These are phyloP conservation scores for Luzula sylvatica DNA, from an alignment of 176 grass and related monocot genomes.

Conservation along the genomic window DNA sequence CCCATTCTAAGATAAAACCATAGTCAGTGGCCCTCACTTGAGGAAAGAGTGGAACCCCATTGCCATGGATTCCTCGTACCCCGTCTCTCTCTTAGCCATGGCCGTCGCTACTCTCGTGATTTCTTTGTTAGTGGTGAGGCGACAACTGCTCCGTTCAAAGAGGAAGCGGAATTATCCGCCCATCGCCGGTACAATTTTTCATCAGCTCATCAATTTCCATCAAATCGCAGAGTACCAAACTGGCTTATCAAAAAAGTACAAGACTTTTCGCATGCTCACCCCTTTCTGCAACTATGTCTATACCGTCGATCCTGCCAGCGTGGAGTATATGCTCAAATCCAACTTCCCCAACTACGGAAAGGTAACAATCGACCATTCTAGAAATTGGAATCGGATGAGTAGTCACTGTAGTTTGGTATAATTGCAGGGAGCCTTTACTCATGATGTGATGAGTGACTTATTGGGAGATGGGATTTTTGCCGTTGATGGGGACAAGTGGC, in stretches of 20 bases:
- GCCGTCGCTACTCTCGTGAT: too few species aligned
- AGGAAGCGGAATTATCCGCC: slow-evolving; percentile 29
- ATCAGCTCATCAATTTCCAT: slow-evolving; percentile 42
- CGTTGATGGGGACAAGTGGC: slow-evolving; percentile 53
- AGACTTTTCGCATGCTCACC: slow-evolving; percentile 59
- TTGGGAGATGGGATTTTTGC: slow-evolving; percentile 62
- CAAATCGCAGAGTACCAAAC: slow-evolving; percentile 49
- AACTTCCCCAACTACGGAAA: slow-evolving; percentile 84
- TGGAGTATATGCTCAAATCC: slow-evolving; percentile 78
- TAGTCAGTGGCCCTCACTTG: too few species aligned
- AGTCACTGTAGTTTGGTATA: too few species aligned
- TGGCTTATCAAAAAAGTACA: slow-evolving; percentile 28
- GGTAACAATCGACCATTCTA: background rate
- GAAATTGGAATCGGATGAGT: too few species aligned
- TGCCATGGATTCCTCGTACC: too few species aligned
- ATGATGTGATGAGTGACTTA: slow-evolving; percentile 36
- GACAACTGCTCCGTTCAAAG: too few species aligned
- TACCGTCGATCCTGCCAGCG: slow-evolving; percentile 52
- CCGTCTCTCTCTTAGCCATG: too few species aligned
- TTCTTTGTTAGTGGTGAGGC: too few species aligned
- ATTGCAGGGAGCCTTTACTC: slow-evolving; percentile 1
- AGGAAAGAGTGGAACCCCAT: too few species aligned
- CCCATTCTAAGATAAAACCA: too few species aligned
- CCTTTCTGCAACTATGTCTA: slow-evolving; percentile 42
- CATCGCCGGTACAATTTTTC: slow-evolving; percentile 46